These are phyloP conservation scores for Gracilaria vermiculophylla DNA, from an alignment of 23 red algal genomes.

Conservation along the genomic window DNA sequence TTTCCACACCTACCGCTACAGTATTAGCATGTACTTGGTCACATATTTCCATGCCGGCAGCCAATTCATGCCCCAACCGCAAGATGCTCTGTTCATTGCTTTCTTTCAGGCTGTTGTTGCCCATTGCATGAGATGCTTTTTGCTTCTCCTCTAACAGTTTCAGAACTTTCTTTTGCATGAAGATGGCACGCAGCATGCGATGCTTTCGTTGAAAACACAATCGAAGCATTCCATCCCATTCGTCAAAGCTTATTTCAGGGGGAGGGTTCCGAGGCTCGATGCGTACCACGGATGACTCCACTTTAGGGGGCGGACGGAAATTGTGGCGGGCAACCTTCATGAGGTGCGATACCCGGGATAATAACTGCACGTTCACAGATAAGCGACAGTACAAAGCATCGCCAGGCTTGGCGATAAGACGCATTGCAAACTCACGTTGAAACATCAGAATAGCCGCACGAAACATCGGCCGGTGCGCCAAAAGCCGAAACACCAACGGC, in stretches of 20 bases:
- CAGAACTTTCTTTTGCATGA: slow-evolving; percentile 72
- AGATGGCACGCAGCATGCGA: slow-evolving; percentile 80
- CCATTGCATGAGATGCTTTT: slow-evolving; percentile 26
- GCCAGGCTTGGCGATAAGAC: slow-evolving; percentile 88
- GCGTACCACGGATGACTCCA: slow-evolving; percentile 90
- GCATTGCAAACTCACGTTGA: slow-evolving; percentile 92
- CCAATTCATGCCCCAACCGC: not conserved
- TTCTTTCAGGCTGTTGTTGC: not conserved
- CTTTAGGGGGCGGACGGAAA: slow-evolving; percentile 96
- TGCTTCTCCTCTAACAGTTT: slow-evolving; percentile 43
- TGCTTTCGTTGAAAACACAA: slow-evolving; percentile 95
- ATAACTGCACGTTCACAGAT: slow-evolving; percentile 89
- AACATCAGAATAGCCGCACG: slow-evolving; percentile 96
- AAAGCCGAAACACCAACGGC: slow-evolving; percentile 88
- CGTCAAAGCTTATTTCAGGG: slow-evolving; percentile 69
- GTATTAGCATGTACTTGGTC: no score
- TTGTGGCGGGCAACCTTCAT: slow-evolving; percentile 92
- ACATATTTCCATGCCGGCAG: not conserved
- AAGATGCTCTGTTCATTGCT: not conserved
- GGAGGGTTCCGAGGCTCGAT: slow-evolving; percentile 83
- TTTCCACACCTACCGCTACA: not conserved
- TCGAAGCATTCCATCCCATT: slow-evolving; percentile 94
- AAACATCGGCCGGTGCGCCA: slow-evolving; percentile 84
- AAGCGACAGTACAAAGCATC: slow-evolving; percentile 88
- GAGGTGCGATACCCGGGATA: slow-evolving; percentile 79